phyloP scores from a whole-genome alignment of 2,329 filamentous ascomycete species.

The Ceratocystis colombiana region DNA sequence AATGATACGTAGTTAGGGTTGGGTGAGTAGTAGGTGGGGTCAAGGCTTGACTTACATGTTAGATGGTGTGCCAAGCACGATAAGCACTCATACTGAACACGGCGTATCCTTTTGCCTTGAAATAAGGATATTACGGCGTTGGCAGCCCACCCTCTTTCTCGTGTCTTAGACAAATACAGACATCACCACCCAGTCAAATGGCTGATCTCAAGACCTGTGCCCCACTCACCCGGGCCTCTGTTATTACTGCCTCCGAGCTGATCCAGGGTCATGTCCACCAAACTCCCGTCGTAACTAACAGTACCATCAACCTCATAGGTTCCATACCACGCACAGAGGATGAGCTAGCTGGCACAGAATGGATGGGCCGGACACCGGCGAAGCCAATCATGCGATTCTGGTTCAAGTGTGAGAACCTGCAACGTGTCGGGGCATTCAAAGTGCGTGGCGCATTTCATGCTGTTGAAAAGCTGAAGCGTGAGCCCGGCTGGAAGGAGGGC shows the following conservation, averaged over 20 bases:
- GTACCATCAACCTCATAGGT: constrained; percentile 62
- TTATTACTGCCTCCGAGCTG: constrained; percentile 59
- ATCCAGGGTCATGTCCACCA: constrained; percentile 68
- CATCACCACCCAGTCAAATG: constrained; percentile 35
- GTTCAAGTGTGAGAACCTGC: constrained; percentile 94
- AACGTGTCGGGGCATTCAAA: constrained; percentile 88
- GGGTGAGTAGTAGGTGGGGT: not conserved
- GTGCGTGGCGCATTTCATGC: constrained; percentile 84
- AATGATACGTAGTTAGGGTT: not conserved
- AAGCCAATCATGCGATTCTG: constrained; percentile 61
- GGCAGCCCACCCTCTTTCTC: not conserved
- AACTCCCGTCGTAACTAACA: constrained; percentile 74
- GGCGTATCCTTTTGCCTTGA: not conserved
- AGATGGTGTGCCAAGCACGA: not conserved
- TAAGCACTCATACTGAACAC: not conserved
- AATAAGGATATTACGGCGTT: not conserved
- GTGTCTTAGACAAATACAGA: not conserved
- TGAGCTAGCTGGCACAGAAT: constrained; percentile 47
- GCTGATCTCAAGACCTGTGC: constrained; percentile 45
- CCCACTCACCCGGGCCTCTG: constrained; percentile 62
- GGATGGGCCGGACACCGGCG: constrained; percentile 50
- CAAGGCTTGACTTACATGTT: not conserved
- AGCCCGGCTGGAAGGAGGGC: constrained; percentile 51
- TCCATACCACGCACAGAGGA: constrained; percentile 54
- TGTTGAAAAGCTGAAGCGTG: constrained; percentile 54